These are phyloP conservation scores for Volvox reticuliferus DNA, from an alignment of 139 green algal genomes.

Conservation along the genomic window DNA sequence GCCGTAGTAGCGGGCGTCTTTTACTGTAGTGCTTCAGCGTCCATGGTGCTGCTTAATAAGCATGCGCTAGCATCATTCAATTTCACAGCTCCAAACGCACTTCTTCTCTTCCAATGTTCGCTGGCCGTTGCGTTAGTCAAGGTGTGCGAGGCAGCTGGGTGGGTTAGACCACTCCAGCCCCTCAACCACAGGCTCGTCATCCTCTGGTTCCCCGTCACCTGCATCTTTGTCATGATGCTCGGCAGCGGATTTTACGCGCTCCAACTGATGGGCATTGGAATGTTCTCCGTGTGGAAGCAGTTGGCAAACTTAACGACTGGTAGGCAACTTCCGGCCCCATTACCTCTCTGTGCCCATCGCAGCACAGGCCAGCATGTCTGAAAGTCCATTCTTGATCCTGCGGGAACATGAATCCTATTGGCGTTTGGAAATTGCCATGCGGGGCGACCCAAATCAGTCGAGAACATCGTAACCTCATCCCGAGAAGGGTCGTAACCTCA, in stretches of 20 bases:
- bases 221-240: conserved; percentile 84
- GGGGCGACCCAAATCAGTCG: too few relatives aligned
- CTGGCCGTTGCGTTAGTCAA: conserved; percentile 80
- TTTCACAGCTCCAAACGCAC: conserved; percentile 80
- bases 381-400: not conserved
- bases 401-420: too few relatives aligned
- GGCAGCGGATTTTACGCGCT: conserved; percentile 87
- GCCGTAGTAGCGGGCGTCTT: conserved; percentile 39
- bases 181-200: conserved; percentile 69
- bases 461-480: too few relatives aligned
- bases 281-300: conserved; percentile 90
- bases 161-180: conserved; percentile 70
- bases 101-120: conserved; percentile 90
- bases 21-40: conserved; percentile 58
- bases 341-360: not conserved
- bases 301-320: conserved; percentile 88
- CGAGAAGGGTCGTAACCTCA: too few relatives aligned
- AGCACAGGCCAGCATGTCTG: not conserved
- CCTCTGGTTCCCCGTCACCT: conserved; percentile 76
- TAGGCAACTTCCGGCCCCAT: not conserved
- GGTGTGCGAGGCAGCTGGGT: conserved; percentile 60
- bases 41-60: conserved; percentile 85
- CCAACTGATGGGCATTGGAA: conserved; percentile 72
- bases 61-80: conserved; percentile 82
- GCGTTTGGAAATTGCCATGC: too few relatives aligned